Base-by-base conservation (phyloP, 148 eudicot genomes). In the Bassia scoparia region DNA sequence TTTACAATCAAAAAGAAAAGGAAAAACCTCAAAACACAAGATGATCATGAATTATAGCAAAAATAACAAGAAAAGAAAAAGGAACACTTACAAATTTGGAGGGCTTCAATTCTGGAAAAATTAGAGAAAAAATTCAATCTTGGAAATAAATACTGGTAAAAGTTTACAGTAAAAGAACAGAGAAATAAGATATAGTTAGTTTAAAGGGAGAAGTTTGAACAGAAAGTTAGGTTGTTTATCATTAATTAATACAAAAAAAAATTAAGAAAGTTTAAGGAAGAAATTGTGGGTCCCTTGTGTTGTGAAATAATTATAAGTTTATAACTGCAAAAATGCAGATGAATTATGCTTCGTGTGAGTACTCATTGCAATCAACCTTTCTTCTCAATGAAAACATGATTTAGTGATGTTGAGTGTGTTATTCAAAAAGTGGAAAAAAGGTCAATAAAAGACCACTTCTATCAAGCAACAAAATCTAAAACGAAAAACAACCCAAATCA, bases 81-180 rank as follows among this genome's bases (percentile, higher is more conserved):
- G 69, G 34, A 30, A 37, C 44, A 69, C 79, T 80, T 75, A 80
- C 82, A 58, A 70, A 80, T 76, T 80, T 75, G 48, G 73, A 61
- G 34, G 61, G 73, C 82, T 80, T 80, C 79, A 75, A 14, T 6
- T 67, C 8, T 43, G 48, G 48, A 34, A 26, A 15, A 27, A 43
- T 29, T 41, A 8, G 46, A 41, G 37, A 59, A 20, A 16, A 14
- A 17, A 7, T 17, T 53, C 1, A 38, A 3, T 49, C 53, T 49
- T 49, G 21, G 20, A 15, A 49, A 49, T 15, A 49, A 41, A 41
- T 4, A 5, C 5, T 11, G 11, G 18, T 52, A 14, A 52, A 12
- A 52, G 55, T n/a, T 5, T 58, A 3, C 17, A 65, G 26, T 16
- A 17, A 35, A n/a, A 49, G 11, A 24, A 31, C 5, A 10, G 15